Percentiles rank a stretch among this genome's conserved stretches.
Evolutionary conservation across 441 rosid genomes (phyloP).

Genomic region (Populus tomentosa): DNA sequence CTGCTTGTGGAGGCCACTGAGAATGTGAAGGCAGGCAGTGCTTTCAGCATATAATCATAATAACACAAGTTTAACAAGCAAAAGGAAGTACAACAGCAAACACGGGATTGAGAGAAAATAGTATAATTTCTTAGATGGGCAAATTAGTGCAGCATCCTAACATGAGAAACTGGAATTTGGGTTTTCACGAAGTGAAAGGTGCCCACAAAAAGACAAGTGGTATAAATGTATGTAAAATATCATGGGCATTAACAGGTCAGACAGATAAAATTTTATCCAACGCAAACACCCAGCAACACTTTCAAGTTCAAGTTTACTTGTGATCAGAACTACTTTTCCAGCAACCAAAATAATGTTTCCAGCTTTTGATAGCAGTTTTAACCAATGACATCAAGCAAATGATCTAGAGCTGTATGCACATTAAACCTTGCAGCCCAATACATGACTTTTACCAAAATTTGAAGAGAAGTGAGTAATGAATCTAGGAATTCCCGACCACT

Average conservation of each 20-base stretch:
- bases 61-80: background rate
- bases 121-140: background rate
- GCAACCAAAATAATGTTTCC: background rate
- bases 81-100: background rate
- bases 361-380: background rate
- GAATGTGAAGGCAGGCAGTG: conserved; percentile 18
- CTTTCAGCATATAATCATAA: conserved; percentile 9
- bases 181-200: background rate
- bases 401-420: background rate
- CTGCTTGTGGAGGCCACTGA: conserved; percentile 59
- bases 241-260: background rate
- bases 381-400: background rate
- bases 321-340: background rate
- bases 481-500: background rate
- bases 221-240: background rate
- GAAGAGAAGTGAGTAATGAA: background rate
- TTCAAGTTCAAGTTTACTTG: background rate
- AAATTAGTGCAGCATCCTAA: background rate
- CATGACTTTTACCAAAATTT: background rate
- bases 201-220: background rate
- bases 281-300: background rate
- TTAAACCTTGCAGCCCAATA: background rate
- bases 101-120: background rate
- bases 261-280: background rate
- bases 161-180: background rate